A percentile compares a stretch with the other conserved stretches of the same genome.
These are phyloP conservation scores for Phytophthora brassicae DNA, from an alignment of 352 stramenopile species.

Conservation along the genomic window DNA sequence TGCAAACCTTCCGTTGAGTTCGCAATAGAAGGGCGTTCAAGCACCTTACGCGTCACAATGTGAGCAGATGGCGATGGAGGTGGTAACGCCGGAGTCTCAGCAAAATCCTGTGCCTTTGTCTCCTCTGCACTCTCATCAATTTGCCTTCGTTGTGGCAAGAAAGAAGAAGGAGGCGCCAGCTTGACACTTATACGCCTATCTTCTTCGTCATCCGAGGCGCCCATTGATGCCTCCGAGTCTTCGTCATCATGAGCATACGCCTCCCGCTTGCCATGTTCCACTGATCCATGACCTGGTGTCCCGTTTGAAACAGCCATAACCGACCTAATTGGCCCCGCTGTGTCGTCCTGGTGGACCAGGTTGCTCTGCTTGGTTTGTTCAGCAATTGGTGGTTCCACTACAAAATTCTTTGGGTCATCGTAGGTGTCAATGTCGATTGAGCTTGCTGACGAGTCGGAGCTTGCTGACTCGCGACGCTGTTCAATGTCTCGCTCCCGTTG, in stretches of 20 bases:
- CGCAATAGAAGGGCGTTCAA: conserved; percentile 38
- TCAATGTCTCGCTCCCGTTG: conserved; percentile 25
- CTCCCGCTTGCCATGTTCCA: conserved; percentile 12
- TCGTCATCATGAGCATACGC: conserved; percentile 33
- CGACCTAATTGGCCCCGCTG: not conserved
- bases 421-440: conserved; percentile 79
- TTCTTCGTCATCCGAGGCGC: conserved; percentile 38
- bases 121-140: conserved; percentile 49
- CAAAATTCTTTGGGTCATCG: conserved; percentile 23
- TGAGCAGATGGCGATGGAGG: conserved; percentile 49
- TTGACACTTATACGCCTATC: conserved; percentile 19
- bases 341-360: not conserved
- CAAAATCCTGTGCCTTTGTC: conserved; percentile 56
- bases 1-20: conserved; percentile 19
- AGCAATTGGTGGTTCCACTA: conserved; percentile 20
- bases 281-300: not conserved
- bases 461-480: conserved; percentile 41
- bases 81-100: conserved; percentile 41
- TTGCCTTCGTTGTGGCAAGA: not conserved
- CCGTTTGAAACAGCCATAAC: not conserved
- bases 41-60: conserved; percentile 32
- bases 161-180: not conserved
- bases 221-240: conserved; percentile 43
- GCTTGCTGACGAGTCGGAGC: conserved; percentile 61
- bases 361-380: conserved; percentile 19